phyloP scores from a whole-genome alignment of 1,284 basidiomycete genomes.

The Trichosporon sp. region DNA sequence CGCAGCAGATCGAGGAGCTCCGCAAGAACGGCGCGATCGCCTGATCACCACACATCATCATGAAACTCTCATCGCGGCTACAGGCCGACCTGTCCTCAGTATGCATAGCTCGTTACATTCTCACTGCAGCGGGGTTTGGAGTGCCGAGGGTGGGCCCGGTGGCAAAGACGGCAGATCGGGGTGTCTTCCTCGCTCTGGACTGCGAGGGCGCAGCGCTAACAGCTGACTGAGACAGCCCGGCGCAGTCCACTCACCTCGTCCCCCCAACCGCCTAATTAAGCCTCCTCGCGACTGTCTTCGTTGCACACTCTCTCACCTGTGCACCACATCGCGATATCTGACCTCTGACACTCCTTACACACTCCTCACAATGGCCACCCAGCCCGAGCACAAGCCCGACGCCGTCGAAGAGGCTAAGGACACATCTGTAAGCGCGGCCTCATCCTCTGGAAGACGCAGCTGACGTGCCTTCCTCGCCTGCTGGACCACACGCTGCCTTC shows the following conservation, averaged over 20 bases:
- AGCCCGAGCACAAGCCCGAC: not conserved
- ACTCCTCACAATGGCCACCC: not conserved
- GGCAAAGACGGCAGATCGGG: not conserved
- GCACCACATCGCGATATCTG: not conserved
- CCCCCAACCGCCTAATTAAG: not conserved
- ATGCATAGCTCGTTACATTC: constrained; percentile 11
- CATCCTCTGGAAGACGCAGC: not conserved
- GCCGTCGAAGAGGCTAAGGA: not conserved
- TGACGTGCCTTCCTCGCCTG: not conserved
- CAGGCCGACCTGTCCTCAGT: not conserved
- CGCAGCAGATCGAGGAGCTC: constrained; percentile 59
- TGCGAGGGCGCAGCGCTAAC: not conserved
- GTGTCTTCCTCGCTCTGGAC: not conserved
- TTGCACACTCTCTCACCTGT: not conserved
- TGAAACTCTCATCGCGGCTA: not conserved
- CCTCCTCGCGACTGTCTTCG: not conserved
- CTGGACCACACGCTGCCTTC: not conserved
- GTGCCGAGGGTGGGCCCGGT: too few relatives aligned
- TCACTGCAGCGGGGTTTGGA: too few relatives aligned
- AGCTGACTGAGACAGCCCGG: not conserved
- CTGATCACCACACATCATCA: not conserved
- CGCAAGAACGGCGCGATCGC: constrained; percentile 52
- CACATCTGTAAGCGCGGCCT: not conserved
- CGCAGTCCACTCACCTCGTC: not conserved
- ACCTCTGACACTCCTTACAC: not conserved